phyloP scores from a whole-genome alignment of 139 green algal genomes.

The Chlamydomonas sphaeroides region DNA sequence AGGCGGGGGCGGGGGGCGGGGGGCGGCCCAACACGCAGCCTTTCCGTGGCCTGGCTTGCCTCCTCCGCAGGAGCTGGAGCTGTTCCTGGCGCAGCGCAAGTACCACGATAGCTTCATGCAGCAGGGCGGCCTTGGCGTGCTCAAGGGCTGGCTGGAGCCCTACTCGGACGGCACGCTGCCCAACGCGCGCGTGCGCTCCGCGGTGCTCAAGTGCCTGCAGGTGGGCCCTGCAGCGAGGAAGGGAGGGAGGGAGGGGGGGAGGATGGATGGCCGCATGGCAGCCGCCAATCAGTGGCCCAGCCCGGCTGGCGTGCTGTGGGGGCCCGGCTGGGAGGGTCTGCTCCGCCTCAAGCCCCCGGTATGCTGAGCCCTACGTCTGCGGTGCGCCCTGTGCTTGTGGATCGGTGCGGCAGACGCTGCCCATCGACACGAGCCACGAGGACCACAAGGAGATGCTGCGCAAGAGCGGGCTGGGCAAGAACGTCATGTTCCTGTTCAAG shows the following conservation, averaged over 20 bases:
- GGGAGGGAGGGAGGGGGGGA: no score
- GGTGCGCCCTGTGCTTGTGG: no score
- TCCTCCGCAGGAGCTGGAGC: conserved; percentile 34
- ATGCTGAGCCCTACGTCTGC: no score
- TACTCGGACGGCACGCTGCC: conserved; percentile 64
- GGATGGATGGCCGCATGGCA: no score
- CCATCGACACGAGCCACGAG: conserved; percentile 60
- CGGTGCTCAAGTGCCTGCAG: conserved; percentile 46
- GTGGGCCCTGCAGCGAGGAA: no score
- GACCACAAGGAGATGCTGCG: conserved; percentile 55
- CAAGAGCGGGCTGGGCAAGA: conserved; percentile 50
- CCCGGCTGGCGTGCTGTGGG: no score
- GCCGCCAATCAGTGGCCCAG: no score
- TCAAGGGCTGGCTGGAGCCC: conserved; percentile 67
- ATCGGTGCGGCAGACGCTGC: conserved; percentile 49
- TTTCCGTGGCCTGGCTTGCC: no score
- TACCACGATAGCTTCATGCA: conserved; percentile 63
- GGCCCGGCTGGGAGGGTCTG: no score
- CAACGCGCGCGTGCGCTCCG: conserved; percentile 45
- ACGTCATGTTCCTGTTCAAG: conserved; percentile 62
- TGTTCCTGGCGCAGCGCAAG: conserved; percentile 56
- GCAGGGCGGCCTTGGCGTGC: conserved; percentile 54
- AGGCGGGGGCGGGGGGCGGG: no score
- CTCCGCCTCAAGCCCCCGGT: no score
- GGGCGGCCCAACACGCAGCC: no score